Evolutionary conservation across 176 grass and related monocot species (phyloP).

Genomic region (Tuctoria greenei): DNA sequence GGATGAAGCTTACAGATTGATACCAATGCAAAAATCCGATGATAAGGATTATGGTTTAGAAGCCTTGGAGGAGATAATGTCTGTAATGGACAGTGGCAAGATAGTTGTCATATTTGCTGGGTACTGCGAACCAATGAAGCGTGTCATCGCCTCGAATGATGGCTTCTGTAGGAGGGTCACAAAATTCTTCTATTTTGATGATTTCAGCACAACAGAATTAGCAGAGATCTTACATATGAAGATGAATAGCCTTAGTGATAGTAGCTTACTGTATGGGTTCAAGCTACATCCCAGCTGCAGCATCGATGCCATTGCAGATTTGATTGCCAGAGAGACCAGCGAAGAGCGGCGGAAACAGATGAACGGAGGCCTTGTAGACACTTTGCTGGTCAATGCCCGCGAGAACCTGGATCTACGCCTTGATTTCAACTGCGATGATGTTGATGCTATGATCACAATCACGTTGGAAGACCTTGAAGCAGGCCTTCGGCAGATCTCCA

Average conservation of each 20-base stretch:
- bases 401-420: slow-evolving; percentile 84
- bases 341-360: slow-evolving; percentile 64
- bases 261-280: slow-evolving; percentile 72
- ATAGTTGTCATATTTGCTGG: slow-evolving; percentile 90
- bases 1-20: slow-evolving; percentile 96
- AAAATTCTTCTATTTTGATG: slow-evolving; percentile 79
- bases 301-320: slow-evolving; percentile 41
- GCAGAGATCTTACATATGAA: slow-evolving; percentile 84
- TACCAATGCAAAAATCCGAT: slow-evolving; percentile 80
- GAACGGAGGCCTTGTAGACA: slow-evolving; percentile 89
- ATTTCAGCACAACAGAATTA: slow-evolving; percentile 79
- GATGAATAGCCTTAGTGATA: slow-evolving; percentile 50
- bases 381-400: slow-evolving; percentile 68
- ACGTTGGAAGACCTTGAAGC: slow-evolving; percentile 77
- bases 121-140: slow-evolving; percentile 92
- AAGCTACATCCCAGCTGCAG: slow-evolving; percentile 71
- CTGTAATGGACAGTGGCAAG: slow-evolving; percentile 90
- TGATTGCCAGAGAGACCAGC: slow-evolving; percentile 65
- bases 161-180: slow-evolving; percentile 91
- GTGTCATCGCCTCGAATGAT: slow-evolving; percentile 81
- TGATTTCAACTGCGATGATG: slow-evolving; percentile 69
- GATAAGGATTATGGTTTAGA: slow-evolving; percentile 99
- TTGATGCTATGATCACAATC: slow-evolving; percentile 67
- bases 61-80: slow-evolving; percentile 99
- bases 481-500: slow-evolving; percentile 68